Percentiles rank a stretch among this genome's conserved stretches.
phyloP scores from a whole-genome alignment of 768 basidiomycete genomes.

The Serendipita sp. region DNA sequence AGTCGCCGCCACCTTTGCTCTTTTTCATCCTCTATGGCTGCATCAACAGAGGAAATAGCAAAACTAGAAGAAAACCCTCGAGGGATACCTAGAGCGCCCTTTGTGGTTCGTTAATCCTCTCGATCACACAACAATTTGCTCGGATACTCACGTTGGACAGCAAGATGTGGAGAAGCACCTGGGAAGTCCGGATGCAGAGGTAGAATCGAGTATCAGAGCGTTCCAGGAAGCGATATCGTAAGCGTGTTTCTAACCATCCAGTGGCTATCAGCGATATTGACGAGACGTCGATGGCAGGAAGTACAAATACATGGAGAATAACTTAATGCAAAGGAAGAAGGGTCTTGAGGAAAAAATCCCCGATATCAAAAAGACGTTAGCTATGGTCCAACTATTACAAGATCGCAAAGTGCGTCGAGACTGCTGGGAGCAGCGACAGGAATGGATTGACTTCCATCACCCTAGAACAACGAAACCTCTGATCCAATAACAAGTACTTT shows the following conservation, averaged over 20 bases:
- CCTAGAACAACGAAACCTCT: conserved; percentile 32
- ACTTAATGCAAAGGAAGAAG: conserved; percentile 57
- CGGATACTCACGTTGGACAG: conserved; percentile 25
- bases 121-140: neutral
- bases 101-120: conserved; percentile 58
- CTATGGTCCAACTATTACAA: conserved; percentile 72
- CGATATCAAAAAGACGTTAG: conserved; percentile 83
- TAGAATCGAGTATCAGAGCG: conserved; percentile 58
- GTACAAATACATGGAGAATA: conserved; percentile 96
- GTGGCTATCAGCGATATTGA: conserved; percentile 17
- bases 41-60: neutral
- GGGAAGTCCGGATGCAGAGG: conserved; percentile 58
- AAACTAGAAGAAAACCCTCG: conserved; percentile 57
- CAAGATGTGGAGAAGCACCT: conserved; percentile 78
- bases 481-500: conserved; percentile 65
- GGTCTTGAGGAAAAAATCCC: conserved; percentile 90
- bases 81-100: conserved; percentile 90
- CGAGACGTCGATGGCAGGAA: conserved; percentile 44
- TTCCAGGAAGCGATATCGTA: conserved; percentile 93
- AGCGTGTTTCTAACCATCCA: conserved; percentile 19
- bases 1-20: neutral
- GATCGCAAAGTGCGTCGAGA: conserved; percentile 43
- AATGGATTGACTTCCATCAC: conserved; percentile 29
- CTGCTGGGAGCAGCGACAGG: conserved; percentile 12
- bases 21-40: neutral